Base-by-base conservation (phyloP, 371 early-diverging fungal species). In the Batkoa obscura region DNA sequence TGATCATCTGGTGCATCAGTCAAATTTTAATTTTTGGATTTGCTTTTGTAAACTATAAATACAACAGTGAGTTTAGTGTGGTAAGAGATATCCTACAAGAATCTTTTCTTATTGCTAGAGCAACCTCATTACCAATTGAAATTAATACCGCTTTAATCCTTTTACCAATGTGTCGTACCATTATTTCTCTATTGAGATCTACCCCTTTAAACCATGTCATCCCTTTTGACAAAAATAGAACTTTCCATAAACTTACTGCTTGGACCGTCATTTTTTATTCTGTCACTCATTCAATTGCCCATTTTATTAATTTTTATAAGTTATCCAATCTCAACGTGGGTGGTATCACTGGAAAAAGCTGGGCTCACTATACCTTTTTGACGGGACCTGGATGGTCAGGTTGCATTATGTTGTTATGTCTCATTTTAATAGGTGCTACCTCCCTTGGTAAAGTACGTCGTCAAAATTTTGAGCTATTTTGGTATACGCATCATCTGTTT, bases 401-500 rank as follows among this genome's bases (percentile, higher is more conserved):
- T 23, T 84, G 85, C 57, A 67, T 86, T 38, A 79, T 85, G 71
- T 59, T 83, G 35, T 51, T 81, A 43, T 64, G 72, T 30, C 73
- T 89, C 51, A 62, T 83, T 49, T 66, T 79, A 23, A 88, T 89
- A 70, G 74, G 75, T 38, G 67, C 76, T 10, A 79, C 84, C 0
- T 80, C 85, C 10, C 50, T 72, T 17, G 70, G 74, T 17, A 69
- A 68, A 23, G 72, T 82, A 34, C 69, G 84, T 13, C 58, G 73
- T 37, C 71, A 71, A 64, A 69, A 83, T 66, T 88, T 85, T 66
- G 86, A 89, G 64, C 51, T 72, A 58, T 89, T 89, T 62, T 88
- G 84, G 84, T 85, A 84, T 66, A 73, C 80, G 52, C 90, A 89
- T 65, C 90, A 89, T 61, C 68, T 88, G 49, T 88, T 86, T 59